Percentiles rank a stretch among this genome's conserved stretches.
Conservation (phyloP, 2,329 filamentous ascomycete genomes). For the Pleurostoma richardsiae region DNA sequence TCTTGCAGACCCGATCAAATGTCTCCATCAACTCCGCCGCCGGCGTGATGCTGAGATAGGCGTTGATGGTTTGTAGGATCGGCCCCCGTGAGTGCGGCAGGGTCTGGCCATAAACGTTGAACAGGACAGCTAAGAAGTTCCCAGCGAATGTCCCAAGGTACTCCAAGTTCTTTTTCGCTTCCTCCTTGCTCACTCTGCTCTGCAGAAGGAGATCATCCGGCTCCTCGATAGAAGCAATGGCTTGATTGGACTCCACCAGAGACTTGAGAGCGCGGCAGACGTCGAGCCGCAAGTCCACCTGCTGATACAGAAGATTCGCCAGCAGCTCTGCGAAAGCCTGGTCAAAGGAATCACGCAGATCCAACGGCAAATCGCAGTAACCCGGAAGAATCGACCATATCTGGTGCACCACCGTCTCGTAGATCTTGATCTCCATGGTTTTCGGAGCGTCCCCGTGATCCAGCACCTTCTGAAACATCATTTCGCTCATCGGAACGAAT, state of each 20-base stretch:
- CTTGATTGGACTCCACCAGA: conserved; percentile 87
- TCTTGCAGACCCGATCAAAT: conserved; percentile 78
- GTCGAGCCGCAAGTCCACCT: conserved; percentile 80
- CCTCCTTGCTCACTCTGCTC: conserved; percentile 68
- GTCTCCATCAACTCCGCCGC: conserved; percentile 76
- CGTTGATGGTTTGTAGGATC: conserved; percentile 91
- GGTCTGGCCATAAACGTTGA: conserved; percentile 98
- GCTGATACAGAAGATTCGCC: conserved; percentile 87
- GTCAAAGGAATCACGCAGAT: conserved; percentile 72
- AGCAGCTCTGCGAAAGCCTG: conserved; percentile 85
- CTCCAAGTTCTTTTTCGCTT: conserved; percentile 74
- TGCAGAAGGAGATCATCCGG: conserved; percentile 73
- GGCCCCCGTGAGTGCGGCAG: conserved; percentile 86
- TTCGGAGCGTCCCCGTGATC: conserved; percentile 79
- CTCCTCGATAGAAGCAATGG: conserved; percentile 64
- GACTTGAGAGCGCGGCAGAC: conserved; percentile 83
- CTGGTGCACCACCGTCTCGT: conserved; percentile 91
- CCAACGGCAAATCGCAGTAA: conserved; percentile 88
- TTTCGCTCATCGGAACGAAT: conserved; percentile 83
- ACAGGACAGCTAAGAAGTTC: conserved; percentile 92
- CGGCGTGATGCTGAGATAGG: conserved; percentile 85
- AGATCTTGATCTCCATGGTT: conserved; percentile 96
- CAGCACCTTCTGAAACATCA: conserved; percentile 83
- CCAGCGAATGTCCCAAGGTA: conserved; percentile 75
- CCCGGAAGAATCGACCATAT: conserved; percentile 92